Evolutionary conservation across 345 rosid species (phyloP).

Genomic region (Zanthoxylum bungeanum): DNA sequence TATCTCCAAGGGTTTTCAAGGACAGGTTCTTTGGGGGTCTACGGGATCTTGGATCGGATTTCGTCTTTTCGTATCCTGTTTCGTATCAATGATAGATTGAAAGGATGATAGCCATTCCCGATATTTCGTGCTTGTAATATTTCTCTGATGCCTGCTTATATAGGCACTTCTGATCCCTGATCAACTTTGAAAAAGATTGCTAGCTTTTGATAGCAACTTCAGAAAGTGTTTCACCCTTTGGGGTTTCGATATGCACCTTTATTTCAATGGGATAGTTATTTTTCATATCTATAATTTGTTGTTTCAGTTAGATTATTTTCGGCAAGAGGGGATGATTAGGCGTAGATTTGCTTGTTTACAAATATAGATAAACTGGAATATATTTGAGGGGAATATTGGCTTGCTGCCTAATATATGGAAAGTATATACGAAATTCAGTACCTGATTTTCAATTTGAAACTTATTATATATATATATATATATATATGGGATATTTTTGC

Average conservation of each 20-base stretch:
- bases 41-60: no score
- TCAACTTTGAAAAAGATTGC: neutral
- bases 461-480: no score
- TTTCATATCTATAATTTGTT: no score
- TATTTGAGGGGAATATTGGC: neutral
- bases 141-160: constrained; percentile 7
- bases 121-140: no score
- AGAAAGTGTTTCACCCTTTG: constrained; percentile 9
- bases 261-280: neutral
- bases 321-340: neutral
- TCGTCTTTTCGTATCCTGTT: no score
- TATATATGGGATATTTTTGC: neutral
- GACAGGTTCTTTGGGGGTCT: no score
- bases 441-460: neutral
- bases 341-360: neutral
- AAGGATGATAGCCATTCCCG: no score
- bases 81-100: no score
- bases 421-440: no score
- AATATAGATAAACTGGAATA: no score
- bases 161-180: neutral
- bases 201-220: constrained; percentile 8
- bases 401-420: no score
- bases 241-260: neutral
- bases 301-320: neutral
- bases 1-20: no score